These are phyloP conservation scores for Aspergillus baeticus DNA, from an alignment of 495 filamentous ascomycete genomes.

Conservation along the genomic window DNA sequence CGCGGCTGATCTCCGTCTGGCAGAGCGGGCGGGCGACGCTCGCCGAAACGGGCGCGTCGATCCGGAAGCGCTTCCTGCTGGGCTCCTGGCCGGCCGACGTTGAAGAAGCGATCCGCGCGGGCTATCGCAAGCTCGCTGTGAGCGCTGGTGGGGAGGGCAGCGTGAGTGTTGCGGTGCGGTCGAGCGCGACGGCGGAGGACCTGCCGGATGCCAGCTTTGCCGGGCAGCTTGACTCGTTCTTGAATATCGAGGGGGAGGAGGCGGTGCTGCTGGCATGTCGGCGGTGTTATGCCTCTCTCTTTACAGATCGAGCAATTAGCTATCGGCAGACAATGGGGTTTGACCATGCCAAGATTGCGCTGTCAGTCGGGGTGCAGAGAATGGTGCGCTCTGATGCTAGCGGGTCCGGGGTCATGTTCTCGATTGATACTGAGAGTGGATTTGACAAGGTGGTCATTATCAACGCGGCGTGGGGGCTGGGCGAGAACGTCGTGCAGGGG, in stretches of 20 bases:
- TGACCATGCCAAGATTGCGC: conserved; percentile 29
- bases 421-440: conserved; percentile 35
- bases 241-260: conserved; percentile 23
- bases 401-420: conserved; percentile 39
- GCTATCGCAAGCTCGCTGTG: conserved; percentile 5
- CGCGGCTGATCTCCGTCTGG: conserved; percentile 13
- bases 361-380: conserved; percentile 34
- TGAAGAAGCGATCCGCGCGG: neutral
- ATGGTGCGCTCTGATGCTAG: conserved; percentile 36
- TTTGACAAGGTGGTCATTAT: conserved; percentile 37
- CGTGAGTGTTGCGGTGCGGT: conserved; percentile 32
- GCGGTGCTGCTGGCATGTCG: conserved; percentile 28
- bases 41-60: conserved; percentile 10
- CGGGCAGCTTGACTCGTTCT: conserved; percentile 33
- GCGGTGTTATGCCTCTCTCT: conserved; percentile 35
- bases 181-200: conserved; percentile 38
- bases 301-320: conserved; percentile 34
- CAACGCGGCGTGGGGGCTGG: conserved; percentile 38
- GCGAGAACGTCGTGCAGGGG: conserved; percentile 38
- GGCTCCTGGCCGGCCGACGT: conserved; percentile 8
- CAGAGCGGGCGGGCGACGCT: conserved; percentile 7
- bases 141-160: conserved; percentile 26
- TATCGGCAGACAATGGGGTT: conserved; percentile 37
- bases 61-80: conserved; percentile 28
- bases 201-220: conserved; percentile 38